Conservation (phyloP, 2,329 filamentous ascomycete species). For the Fusarium vanettenii region DNA sequence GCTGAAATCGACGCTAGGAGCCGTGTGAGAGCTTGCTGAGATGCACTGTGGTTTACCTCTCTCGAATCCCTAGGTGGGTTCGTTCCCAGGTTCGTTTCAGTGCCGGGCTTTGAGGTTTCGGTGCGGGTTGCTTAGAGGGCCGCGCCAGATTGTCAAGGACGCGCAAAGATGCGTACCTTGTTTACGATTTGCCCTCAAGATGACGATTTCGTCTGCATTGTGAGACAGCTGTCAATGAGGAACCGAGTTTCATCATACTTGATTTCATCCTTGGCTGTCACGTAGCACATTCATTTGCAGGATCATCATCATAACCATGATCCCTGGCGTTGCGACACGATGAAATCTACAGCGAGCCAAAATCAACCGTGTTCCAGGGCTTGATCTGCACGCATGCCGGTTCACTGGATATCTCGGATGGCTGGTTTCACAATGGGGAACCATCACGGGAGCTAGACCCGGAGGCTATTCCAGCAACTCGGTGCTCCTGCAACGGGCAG, state of each 20-base stretch:
- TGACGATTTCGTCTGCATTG: not conserved
- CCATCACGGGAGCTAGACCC: not conserved
- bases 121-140: conserved; percentile 18
- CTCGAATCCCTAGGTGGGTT: conserved; percentile 5
- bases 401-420: conserved; percentile 5
- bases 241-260: conserved; percentile 22
- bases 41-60: conserved; percentile 29
- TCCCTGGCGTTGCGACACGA: not conserved
- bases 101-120: conserved; percentile 8
- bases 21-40: conserved; percentile 22
- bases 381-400: not conserved
- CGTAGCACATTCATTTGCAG: conserved; percentile 22
- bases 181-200: not conserved
- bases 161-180: conserved; percentile 19
- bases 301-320: conserved; percentile 8
- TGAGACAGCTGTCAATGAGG: conserved; percentile 26
- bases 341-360: not conserved
- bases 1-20: conserved; percentile 35
- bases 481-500: not conserved
- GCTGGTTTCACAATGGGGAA: conserved; percentile 7
- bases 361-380: not conserved
- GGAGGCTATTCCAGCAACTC: not conserved
- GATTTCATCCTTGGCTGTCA: not conserved
- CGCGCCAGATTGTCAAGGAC: conserved; percentile 1
- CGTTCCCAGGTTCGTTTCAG: conserved; percentile 36